Conservation (phyloP, 305 asterid species). For the Galium porrigens region DNA sequence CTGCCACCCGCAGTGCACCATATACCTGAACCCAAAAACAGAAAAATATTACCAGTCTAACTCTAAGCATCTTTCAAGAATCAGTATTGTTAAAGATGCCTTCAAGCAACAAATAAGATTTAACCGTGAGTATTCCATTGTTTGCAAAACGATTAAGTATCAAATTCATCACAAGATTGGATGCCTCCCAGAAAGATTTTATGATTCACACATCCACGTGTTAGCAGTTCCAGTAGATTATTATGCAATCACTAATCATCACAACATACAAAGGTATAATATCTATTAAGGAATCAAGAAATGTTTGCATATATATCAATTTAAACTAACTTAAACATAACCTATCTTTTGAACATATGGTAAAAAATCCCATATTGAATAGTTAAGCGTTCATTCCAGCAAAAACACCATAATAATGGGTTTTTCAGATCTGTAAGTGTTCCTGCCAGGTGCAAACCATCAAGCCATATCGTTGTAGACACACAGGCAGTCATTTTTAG, state of each 20-base stretch:
- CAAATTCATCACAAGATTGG: neutral
- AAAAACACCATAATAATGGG: neutral
- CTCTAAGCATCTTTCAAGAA: neutral
- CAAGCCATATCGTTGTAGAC: neutral
- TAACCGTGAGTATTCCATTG: neutral
- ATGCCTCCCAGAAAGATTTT: neutral
- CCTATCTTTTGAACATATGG: neutral
- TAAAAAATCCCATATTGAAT: neutral
- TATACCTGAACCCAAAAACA: conserved; percentile 42
- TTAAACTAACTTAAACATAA: neutral
- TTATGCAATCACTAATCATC: neutral
- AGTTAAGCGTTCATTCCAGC: neutral
- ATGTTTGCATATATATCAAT: neutral
- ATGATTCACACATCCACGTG: too few relatives aligned
- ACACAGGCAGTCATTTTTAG: neutral
- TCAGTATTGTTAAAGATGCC: neutral
- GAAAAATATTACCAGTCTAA: neutral
- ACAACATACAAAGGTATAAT: neutral
- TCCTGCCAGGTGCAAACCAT: neutral
- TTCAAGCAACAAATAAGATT: neutral
- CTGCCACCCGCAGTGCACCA: conserved; percentile 84
- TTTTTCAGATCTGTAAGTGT: neutral
- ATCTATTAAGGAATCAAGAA: neutral
- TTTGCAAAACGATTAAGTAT: neutral
- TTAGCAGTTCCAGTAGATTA: neutral